Conservation (phyloP, 2,329 filamentous ascomycete species). For the Chrysosporium keratinophilum region DNA sequence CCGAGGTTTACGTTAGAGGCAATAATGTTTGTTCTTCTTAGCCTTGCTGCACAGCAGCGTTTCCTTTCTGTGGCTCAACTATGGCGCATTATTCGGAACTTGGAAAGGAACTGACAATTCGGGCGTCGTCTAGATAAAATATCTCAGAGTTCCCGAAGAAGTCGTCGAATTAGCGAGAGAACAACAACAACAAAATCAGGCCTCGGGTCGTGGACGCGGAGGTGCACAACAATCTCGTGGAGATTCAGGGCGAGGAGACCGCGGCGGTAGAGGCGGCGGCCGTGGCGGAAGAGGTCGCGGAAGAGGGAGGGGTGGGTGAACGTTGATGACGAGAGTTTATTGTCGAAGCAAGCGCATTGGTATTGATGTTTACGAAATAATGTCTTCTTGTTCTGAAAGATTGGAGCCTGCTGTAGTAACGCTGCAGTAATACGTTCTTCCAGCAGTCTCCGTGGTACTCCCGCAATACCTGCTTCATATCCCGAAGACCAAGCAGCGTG, state of each 20-base stretch:
- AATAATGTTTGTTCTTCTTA: conserved; percentile 64
- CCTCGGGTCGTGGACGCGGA: conserved; percentile 34
- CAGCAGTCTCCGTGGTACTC: no score
- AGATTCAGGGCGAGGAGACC: conserved; percentile 30
- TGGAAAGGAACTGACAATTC: neutral
- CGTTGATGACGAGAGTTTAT: neutral
- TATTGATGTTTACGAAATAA: conserved; percentile 1
- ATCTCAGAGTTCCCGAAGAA: conserved; percentile 89
- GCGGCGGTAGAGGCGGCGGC: conserved; percentile 33
- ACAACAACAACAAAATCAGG: conserved; percentile 65
- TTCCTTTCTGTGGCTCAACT: neutral
- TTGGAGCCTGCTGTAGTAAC: no score
- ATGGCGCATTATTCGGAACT: neutral
- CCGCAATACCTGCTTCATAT: no score
- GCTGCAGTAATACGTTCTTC: no score
- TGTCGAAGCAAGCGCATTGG: neutral
- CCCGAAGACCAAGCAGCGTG: no score
- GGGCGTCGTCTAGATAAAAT: conserved; percentile 67
- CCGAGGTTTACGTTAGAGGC: conserved; percentile 91
- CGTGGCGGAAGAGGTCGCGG: conserved; percentile 38
- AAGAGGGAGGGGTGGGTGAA: conserved; percentile 32
- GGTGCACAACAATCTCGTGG: conserved; percentile 27
- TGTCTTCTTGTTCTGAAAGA: neutral
- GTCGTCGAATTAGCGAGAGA: conserved; percentile 92
- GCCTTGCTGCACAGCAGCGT: neutral